Percentiles rank a stretch among this genome's conserved stretches.
phyloP scores from a whole-genome alignment of 805 yeast genomes.

The Pichia deserticola region DNA sequence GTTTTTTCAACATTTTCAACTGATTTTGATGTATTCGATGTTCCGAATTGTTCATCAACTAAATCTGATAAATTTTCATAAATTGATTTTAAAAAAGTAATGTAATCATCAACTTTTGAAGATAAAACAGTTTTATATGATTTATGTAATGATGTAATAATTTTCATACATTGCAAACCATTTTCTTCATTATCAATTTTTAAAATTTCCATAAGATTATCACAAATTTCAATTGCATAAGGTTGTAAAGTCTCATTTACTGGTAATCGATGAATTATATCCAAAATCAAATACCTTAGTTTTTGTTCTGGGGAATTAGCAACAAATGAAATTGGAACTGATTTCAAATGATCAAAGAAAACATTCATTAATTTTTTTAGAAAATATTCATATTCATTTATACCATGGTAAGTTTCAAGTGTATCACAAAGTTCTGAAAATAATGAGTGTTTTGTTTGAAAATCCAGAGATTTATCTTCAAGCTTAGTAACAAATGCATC shows the following conservation, averaged over 20 bases:
- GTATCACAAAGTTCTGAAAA: slow-evolving; percentile 81
- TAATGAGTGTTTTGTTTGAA: slow-evolving; percentile 54
- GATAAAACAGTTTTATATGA: slow-evolving; percentile 62
- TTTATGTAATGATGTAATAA: slow-evolving; percentile 78
- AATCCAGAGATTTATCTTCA: slow-evolving; percentile 46
- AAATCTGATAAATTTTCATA: slow-evolving; percentile 74
- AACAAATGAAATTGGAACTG: slow-evolving; percentile 66
- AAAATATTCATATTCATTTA: slow-evolving; percentile 75
- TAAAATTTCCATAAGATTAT: slow-evolving; percentile 50
- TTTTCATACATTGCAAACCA: slow-evolving; percentile 85
- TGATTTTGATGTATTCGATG: not conserved
- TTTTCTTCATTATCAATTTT: slow-evolving; percentile 88
- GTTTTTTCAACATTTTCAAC: not conserved
- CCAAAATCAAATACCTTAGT: slow-evolving; percentile 67
- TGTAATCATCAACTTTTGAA: slow-evolving; percentile 71
- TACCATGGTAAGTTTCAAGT: slow-evolving; percentile 74
- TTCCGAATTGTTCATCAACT: slow-evolving; percentile 60
- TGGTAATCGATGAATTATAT: slow-evolving; percentile 72
- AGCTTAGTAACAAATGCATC: slow-evolving; percentile 63
- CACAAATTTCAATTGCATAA: slow-evolving; percentile 54
- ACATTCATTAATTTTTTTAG: slow-evolving; percentile 64
- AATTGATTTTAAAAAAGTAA: slow-evolving; percentile 65
- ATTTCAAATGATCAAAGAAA: slow-evolving; percentile 52
- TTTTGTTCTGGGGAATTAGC: slow-evolving; percentile 67
- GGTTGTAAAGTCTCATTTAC: slow-evolving; percentile 77